phyloP scores from a whole-genome alignment of 1,139 yeast species.

The Nakaseomyces delphensis region DNA sequence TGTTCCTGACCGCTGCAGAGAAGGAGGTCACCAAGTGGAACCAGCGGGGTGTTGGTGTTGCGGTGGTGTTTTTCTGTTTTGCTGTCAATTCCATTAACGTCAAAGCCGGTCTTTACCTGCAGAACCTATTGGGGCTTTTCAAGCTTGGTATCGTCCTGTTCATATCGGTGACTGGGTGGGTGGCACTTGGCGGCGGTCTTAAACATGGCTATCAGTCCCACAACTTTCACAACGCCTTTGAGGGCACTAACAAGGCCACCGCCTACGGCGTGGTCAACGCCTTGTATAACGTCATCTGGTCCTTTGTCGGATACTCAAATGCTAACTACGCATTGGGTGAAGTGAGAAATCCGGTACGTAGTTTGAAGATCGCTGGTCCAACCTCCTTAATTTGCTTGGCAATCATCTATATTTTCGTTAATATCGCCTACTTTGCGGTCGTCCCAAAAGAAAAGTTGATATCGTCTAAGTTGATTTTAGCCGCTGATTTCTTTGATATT shows the following conservation, averaged over 20 bases:
- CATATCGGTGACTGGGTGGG: slow-evolving; percentile 76
- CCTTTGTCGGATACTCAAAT: slow-evolving; percentile 65
- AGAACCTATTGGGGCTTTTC: slow-evolving; percentile 62
- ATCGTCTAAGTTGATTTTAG: slow-evolving; percentile 59
- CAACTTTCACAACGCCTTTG: slow-evolving; percentile 55
- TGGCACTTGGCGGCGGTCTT: slow-evolving; percentile 65
- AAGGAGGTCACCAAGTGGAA: slow-evolving; percentile 63
- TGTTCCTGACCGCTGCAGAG: slow-evolving; percentile 58
- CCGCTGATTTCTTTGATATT: slow-evolving; percentile 64
- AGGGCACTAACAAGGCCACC: slow-evolving; percentile 46
- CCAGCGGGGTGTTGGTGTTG: slow-evolving; percentile 67
- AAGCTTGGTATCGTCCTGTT: slow-evolving; percentile 59
- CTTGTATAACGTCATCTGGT: slow-evolving; percentile 73
- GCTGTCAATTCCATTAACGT: slow-evolving; percentile 54
- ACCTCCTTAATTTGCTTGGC: slow-evolving; percentile 53
- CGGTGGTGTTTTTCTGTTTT: slow-evolving; percentile 65
- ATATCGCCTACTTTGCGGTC: slow-evolving; percentile 66
- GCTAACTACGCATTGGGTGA: slow-evolving; percentile 80
- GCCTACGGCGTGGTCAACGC: slow-evolving; percentile 75
- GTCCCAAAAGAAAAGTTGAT: slow-evolving; percentile 57
- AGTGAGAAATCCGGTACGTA: slow-evolving; percentile 59
- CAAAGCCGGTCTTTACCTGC: slow-evolving; percentile 58
- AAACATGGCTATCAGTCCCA: slow-evolving; percentile 45
- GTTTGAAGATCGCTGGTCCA: slow-evolving; percentile 67
- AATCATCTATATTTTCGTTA: slow-evolving; percentile 56